These are phyloP conservation scores for Bipolaris gigantea DNA, from an alignment of 2,329 filamentous ascomycete genomes.

Conservation along the genomic window DNA sequence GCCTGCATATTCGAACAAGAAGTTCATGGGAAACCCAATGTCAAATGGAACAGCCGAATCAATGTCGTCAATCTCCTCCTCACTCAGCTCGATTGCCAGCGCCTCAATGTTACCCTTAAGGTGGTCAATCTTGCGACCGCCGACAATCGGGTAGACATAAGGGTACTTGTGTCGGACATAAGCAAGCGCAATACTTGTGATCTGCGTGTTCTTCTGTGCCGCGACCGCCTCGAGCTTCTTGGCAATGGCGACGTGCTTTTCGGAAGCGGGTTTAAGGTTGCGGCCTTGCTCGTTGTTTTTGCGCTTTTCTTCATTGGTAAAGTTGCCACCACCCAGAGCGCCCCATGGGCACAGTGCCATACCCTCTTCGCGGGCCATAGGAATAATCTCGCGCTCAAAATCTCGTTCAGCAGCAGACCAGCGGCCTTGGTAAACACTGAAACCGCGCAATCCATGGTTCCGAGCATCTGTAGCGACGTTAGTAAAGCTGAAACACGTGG, in stretches of 20 bases:
- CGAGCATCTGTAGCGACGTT: slow-evolving; percentile 56
- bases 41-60: slow-evolving; percentile 57
- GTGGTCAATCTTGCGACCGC: slow-evolving; percentile 72
- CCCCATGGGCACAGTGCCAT: slow-evolving; percentile 64
- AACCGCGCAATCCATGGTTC: slow-evolving; percentile 68
- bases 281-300: slow-evolving; percentile 40
- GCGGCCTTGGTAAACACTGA: slow-evolving; percentile 68
- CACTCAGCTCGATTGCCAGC: slow-evolving; percentile 53
- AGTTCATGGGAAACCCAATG: slow-evolving; percentile 56
- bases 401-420: slow-evolving; percentile 66
- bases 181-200: slow-evolving; percentile 66
- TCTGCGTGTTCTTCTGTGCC: slow-evolving; percentile 56
- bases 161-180: slow-evolving; percentile 73
- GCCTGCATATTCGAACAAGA: slow-evolving; percentile 44
- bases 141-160: slow-evolving; percentile 74
- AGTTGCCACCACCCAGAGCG: slow-evolving; percentile 53
- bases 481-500: neutral
- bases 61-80: slow-evolving; percentile 58
- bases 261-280: slow-evolving; percentile 45
- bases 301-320: slow-evolving; percentile 42
- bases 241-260: slow-evolving; percentile 56
- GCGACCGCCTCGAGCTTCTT: slow-evolving; percentile 63
- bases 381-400: slow-evolving; percentile 69
- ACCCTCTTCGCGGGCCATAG: slow-evolving; percentile 64
- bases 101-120: slow-evolving; percentile 66